Base-by-base conservation (phyloP, 208 protist genomes). In the Lotmaria passim region DNA sequence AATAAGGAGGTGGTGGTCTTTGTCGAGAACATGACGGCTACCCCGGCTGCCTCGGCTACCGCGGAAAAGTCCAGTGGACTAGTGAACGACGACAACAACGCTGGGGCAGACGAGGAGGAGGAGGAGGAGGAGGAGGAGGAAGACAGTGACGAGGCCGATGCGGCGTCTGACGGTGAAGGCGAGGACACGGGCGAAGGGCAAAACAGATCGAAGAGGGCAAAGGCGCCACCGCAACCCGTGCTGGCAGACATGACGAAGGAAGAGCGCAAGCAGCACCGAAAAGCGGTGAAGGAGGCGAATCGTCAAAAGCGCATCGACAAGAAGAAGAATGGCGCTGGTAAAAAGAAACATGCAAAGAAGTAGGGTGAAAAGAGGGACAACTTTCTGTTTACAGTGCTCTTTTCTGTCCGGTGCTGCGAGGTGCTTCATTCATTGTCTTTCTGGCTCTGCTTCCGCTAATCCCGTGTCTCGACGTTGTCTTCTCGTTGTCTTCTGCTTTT, bases 171-270 rank as follows among this genome's bases (percentile, higher is more conserved):
- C 0, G 50, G 50, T 3, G 63, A 76, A 23, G 61, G 50, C 19
- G 60, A 69, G 19, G 72, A 66, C 6, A 68, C 57, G 34, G 57
- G 59, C 0, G 65, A 74, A 11, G 69, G 74, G 24, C 52, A 47
- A 44, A 48, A 24, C 5, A 62, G 63, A 6, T 23, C 63, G 19
- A 38, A 55, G 15, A 38, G 63, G 47, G 39, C 41, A 14, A 51
- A 52, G 31, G 31, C 39, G 26, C 10, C 72, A 1, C 61, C 52
- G 17, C 60, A 69, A 36, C 47, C 75, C 24, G 84, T 82, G 30
- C 66, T 96, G 36, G 78, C 88, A 0, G 77, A 91, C 28, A 96
- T 96, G 91, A 86, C 86, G 28, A 90, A 90, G 65, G 91, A 94
- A 58, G 87, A 96, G 70, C 86, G 88, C 30, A 93, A 91, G 75